These are phyloP conservation scores for Daldinia eschscholtzii DNA, from an alignment of 2,329 filamentous ascomycete genomes.

Conservation along the genomic window DNA sequence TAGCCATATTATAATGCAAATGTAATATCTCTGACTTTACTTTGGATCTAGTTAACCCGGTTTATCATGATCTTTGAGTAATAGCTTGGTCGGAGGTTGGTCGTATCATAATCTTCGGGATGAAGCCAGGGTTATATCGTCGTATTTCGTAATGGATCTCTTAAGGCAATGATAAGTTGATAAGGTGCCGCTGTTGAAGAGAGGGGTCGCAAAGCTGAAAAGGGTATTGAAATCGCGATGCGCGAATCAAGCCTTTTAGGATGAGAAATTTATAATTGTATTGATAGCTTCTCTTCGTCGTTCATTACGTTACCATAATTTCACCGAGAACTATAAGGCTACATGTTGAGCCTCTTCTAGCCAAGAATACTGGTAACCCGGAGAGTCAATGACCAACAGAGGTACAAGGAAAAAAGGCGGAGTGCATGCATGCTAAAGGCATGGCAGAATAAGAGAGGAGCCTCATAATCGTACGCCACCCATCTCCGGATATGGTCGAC, in stretches of 20 bases:
- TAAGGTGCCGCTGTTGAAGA: constrained; percentile 1
- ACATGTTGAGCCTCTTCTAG: constrained; percentile 20
- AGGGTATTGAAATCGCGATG: neutral
- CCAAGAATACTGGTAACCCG: constrained; percentile 10
- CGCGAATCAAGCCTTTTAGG: neutral
- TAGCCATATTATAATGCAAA: neutral
- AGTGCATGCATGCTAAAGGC: constrained; percentile 20
- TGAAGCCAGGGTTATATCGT: neutral
- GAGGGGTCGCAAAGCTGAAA: neutral
- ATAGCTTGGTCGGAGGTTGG: neutral
- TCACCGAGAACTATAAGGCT: constrained; percentile 34
- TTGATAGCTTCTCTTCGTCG: neutral
- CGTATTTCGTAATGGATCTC: neutral
- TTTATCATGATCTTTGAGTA: neutral
- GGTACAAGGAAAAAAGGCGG: constrained; percentile 9
- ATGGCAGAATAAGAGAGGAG: constrained; percentile 30
- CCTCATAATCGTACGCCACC: constrained; percentile 14
- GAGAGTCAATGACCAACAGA: neutral
- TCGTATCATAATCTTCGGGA: neutral
- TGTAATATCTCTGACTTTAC: neutral
- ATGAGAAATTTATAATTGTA: neutral
- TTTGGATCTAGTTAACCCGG: neutral
- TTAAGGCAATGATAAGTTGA: constrained; percentile 6
- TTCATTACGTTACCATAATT: constrained; percentile 2
- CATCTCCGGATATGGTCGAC: constrained; percentile 14